phyloP scores from a whole-genome alignment of 345 rosid species.

The Raphanus sativus region DNA sequence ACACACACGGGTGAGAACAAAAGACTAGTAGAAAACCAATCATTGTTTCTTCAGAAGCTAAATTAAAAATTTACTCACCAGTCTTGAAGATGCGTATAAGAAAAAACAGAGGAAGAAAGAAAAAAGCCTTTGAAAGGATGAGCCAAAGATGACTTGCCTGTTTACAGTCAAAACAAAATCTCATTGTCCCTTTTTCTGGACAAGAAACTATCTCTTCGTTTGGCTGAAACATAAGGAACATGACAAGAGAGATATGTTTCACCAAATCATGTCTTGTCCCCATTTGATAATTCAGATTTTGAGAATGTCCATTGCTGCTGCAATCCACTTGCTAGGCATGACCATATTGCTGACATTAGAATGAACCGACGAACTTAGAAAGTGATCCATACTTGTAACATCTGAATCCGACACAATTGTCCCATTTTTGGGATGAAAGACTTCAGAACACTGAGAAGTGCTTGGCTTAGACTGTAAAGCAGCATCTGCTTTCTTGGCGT shows the following conservation, averaged over 20 bases:
- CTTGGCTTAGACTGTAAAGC: conserved; percentile 37
- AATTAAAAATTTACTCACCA: background rate
- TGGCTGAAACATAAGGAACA: conserved; percentile 27
- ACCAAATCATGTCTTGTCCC: conserved; percentile 14
- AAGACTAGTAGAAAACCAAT: conserved; percentile 17
- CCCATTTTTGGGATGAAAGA: conserved; percentile 55
- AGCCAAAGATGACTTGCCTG: conserved; percentile 97
- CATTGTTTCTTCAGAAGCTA: conserved; percentile 13
- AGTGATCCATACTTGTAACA: conserved; percentile 65
- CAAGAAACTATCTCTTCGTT: conserved; percentile 4
- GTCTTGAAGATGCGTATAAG: background rate
- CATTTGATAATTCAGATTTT: conserved; percentile 42
- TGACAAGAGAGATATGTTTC: background rate
- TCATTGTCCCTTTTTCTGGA: conserved; percentile 1
- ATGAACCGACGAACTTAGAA: conserved; percentile 42
- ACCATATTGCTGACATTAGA: conserved; percentile 48
- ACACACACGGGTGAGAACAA: conserved; percentile 9
- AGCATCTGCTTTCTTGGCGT: conserved; percentile 38
- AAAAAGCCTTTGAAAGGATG: conserved; percentile 20
- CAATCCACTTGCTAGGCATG: conserved; percentile 71
- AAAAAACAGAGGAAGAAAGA: background rate
- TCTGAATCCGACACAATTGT: conserved; percentile 53
- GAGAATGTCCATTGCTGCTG: conserved; percentile 51
- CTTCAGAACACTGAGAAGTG: conserved; percentile 63
- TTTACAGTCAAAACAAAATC: conserved; percentile 54